Percentiles rank a stretch among this genome's conserved stretches.
Evolutionary conservation across 306 rosid genomes (phyloP).

Genomic region (Senna siamea): DNA sequence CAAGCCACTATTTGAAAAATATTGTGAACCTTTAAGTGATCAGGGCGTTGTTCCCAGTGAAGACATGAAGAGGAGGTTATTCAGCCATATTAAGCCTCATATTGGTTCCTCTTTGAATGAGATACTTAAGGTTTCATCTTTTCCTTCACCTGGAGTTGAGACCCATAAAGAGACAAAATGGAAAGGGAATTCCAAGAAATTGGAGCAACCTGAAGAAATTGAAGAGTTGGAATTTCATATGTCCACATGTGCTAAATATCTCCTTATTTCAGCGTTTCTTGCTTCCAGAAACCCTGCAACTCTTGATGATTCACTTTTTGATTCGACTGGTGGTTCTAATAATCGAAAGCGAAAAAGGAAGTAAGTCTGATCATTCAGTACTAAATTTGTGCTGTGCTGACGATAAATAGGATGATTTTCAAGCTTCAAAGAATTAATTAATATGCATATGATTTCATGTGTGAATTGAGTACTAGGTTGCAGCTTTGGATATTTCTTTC

Average conservation of each 20-base stretch:
- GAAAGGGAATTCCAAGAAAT: slow-evolving; percentile 56
- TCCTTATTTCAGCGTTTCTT: slow-evolving; percentile 91
- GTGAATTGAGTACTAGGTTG: slow-evolving; percentile 6
- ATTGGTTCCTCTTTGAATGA: slow-evolving; percentile 74
- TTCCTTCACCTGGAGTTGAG: slow-evolving; percentile 52
- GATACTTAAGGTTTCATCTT: slow-evolving; percentile 69
- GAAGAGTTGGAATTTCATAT: slow-evolving; percentile 74
- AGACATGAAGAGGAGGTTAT: slow-evolving; percentile 68
- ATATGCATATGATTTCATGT: slow-evolving; percentile 8
- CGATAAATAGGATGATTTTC: neutral
- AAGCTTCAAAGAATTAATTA: neutral
- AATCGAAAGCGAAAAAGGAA: slow-evolving; percentile 78
- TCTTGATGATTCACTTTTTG: slow-evolving; percentile 90
- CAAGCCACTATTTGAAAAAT: slow-evolving; percentile 64
- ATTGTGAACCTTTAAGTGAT: slow-evolving; percentile 68
- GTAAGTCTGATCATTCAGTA: slow-evolving; percentile 52
- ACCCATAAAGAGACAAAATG: slow-evolving; percentile 50
- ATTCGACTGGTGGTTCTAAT: slow-evolving; percentile 82
- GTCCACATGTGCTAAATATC: slow-evolving; percentile 91
- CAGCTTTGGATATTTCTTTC: slow-evolving; percentile 7
- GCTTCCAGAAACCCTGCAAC: slow-evolving; percentile 98
- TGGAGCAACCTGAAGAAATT: slow-evolving; percentile 49
- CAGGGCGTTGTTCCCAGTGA: slow-evolving; percentile 60
- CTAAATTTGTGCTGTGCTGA: slow-evolving; percentile 21
- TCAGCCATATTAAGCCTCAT: slow-evolving; percentile 61